Evolutionary conservation across 176 grass and related monocot genomes (phyloP), one percentile per base, ranked within the genome.

Genomic region (Eleusine indica): DNA sequence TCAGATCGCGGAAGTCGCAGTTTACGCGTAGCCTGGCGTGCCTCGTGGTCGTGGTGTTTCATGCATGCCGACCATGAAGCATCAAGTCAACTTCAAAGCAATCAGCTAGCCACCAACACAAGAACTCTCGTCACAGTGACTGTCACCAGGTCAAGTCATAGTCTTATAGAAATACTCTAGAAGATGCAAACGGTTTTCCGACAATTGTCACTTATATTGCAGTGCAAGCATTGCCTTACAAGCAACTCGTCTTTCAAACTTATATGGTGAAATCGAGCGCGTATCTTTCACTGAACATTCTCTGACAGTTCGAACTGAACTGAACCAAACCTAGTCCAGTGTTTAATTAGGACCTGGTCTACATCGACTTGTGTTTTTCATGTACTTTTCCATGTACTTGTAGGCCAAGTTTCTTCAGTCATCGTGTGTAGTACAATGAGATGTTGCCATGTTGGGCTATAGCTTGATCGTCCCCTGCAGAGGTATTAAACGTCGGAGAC

Each of bases 211-310:
- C 6, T 60, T 29, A 16, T 40, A 12, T 57, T 64, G 18, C 46
- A 51, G 7, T 38, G 43, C 0, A 60, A 44, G 28, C 6, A 25
- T 60, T 69, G 39, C 25, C 32, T 61, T 16, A 7, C 7, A 70
- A 48, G 76, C 46, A 86, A 15, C 21, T 16, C 70, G 3, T n/a
- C 7, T 22, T 37, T 40, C 29, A 35, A 2, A 64, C 7, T 28
- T 49, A 12, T 32, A 4, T 18, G 15, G 28, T 14, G 14, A 19
- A 19, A 30, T 35, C 28, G 28, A 53, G 7, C 5, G 28, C 15
- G 30, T 44, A 35, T 21, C 6, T 80, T 80, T 56, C 76, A 80
- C n/a, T 43, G 22, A 80, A 73, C 32, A 80, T 72, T 86, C 67
- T 14, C 28, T 68, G 35, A 14, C 15, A 28, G 9, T 64, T 68